Conservation (phyloP, 2,329 filamentous ascomycete species). For the Lachnellula subtilissima region DNA sequence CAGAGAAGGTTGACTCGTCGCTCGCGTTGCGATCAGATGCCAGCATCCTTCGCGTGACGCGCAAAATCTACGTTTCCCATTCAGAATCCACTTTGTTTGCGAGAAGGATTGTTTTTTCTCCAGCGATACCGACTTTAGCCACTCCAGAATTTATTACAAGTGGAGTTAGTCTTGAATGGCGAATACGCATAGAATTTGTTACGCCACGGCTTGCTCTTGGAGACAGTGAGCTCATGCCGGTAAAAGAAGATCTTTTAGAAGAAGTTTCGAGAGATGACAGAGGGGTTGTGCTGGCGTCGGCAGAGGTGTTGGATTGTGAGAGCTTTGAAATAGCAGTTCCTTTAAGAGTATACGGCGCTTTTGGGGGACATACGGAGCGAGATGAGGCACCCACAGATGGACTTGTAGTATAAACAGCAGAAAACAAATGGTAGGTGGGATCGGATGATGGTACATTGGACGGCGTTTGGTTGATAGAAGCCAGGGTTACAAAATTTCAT, state of each 20-base stretch:
- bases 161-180: constrained; percentile 83
- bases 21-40: constrained; percentile 80
- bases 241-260: constrained; percentile 58
- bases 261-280: constrained; percentile 74
- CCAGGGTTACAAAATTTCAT: constrained; percentile 7
- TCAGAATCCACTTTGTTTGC: constrained; percentile 83
- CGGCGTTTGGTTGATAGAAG: constrained; percentile 15
- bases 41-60: constrained; percentile 81
- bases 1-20: constrained; percentile 73
- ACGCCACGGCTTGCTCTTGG: constrained; percentile 54
- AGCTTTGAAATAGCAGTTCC: constrained; percentile 88
- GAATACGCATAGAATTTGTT: constrained; percentile 86
- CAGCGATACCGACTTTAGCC: constrained; percentile 75
- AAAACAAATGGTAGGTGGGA: not conserved
- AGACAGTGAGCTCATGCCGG: constrained; percentile 34
- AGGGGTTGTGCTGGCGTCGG: constrained; percentile 70
- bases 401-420: constrained; percentile 25
- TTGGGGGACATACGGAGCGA: constrained; percentile 22
- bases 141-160: constrained; percentile 92
- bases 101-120: constrained; percentile 71
- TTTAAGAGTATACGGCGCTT: constrained; percentile 69
- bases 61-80: constrained; percentile 70
- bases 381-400: constrained; percentile 22
- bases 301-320: constrained; percentile 75
- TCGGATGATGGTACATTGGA: constrained; percentile 1